phyloP scores from a whole-genome alignment of 2,329 filamentous ascomycete genomes.

The Pyrenophora tritici-repentis region DNA sequence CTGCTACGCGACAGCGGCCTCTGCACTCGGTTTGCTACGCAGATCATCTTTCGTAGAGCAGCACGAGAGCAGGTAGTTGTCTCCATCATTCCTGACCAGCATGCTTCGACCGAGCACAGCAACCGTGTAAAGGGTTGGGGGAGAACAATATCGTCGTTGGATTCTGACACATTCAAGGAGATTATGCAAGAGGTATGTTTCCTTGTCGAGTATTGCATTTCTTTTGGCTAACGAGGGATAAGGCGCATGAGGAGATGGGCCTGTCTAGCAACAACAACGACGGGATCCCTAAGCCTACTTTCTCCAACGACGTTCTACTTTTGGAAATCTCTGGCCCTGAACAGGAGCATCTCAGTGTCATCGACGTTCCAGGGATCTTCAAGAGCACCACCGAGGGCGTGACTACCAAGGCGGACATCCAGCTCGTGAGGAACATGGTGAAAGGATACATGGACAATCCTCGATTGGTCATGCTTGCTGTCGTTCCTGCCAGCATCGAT shows the following conservation, averaged over 20 bases:
- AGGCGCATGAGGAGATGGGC: not conserved
- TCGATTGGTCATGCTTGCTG: conserved; percentile 20
- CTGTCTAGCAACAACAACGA: not conserved
- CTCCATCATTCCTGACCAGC: conserved; percentile 7
- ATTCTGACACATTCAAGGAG: not conserved
- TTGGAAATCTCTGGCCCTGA: conserved; percentile 49
- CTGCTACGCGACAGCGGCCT: conserved; percentile 49
- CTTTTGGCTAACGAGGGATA: not conserved
- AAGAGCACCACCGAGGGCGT: conserved; percentile 13
- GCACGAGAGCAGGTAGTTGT: not conserved
- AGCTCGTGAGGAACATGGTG: conserved; percentile 17
- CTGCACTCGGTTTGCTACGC: conserved; percentile 54
- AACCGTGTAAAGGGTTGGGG: conserved; percentile 15
- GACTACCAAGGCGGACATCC: conserved; percentile 23
- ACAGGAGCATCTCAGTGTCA: conserved; percentile 49
- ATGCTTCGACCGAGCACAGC: no score
- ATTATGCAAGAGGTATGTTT: conserved; percentile 1
- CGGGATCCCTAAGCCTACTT: conserved; percentile 20
- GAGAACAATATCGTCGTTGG: not conserved
- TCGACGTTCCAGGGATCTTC: conserved; percentile 53
- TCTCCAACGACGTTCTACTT: conserved; percentile 47
- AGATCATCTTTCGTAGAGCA: conserved; percentile 50
- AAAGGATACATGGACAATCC: conserved; percentile 18
- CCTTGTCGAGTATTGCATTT: not conserved
- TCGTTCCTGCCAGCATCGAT: conserved; percentile 42